Evolutionary conservation across 1,284 basidiomycete genomes (phyloP), one percentile per base, ranked within the genome.

Genomic region (Fomitopsis palustris): DNA sequence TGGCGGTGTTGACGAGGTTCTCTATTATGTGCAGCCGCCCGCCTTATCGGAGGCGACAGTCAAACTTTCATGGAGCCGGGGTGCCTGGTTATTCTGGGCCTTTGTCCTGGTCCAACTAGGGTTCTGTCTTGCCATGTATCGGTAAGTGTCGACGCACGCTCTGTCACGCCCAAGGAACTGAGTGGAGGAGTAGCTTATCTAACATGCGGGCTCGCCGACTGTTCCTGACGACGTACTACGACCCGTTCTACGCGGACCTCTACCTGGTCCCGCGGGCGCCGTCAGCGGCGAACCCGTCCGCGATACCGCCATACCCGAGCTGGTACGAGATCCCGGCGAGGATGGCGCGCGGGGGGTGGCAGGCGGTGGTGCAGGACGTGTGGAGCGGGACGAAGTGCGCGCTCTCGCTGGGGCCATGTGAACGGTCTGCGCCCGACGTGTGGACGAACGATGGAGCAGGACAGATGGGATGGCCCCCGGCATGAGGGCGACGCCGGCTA

Each of bases 191-290:
- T 27, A 81, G 80, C 65, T 74, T 77, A 54, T 75, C 75, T 55
- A 70, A 70, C 39, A 63, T 67, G 51, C 72, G 78, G 59, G 79
- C 80, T 53, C 74, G 67, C 61, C 73, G 75, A 35, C 70, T 81
- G 52, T 84, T 83, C 67, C 72, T 83, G 59, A 82, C 79, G 59
- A 82, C 81, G 61, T 90, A 89, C 65, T 89, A 87, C 67, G 88
- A 91, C 68, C 84, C 88, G 57, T 84, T 88, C 74, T 82, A 87
- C 67, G 83, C 86, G 19, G 84, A 89, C 67, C 77, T 89, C 52
- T 80, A 88, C 70, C 69, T 82, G 56, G 80, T 9, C 33, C 8
- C 49, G 21, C 49, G 33, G 4, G 14, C 25, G 6, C 49, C 49
- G 2, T 37, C 49, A n/a, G 49, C 33, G 49, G 31, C 49, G 29